Percentiles rank a stretch among this genome's conserved stretches.
Conservation (phyloP, 345 rosid genomes). For the Hevea brasiliensis region DNA sequence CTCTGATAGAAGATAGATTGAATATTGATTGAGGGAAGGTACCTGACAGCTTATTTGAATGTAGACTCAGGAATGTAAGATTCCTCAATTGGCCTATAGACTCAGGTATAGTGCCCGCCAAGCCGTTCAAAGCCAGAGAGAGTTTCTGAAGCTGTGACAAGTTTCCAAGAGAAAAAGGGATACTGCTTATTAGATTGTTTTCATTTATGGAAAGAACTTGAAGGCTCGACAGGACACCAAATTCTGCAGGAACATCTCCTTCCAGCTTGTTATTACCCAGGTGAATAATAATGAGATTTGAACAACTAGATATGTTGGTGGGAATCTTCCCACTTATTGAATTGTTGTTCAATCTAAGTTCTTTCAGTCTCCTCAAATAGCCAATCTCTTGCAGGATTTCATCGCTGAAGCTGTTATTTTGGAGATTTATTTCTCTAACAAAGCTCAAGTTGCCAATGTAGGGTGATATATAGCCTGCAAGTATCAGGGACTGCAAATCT, state of each 20-base stretch:
- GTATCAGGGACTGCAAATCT: background rate
- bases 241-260: constrained; percentile 14
- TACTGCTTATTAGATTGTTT: constrained; percentile 20
- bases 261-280: background rate
- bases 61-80: background rate
- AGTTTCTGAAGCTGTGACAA: background rate
- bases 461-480: constrained; percentile 15
- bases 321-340: constrained; percentile 24
- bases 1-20: constrained; percentile 11
- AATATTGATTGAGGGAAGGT: constrained; percentile 13
- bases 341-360: background rate
- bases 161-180: constrained; percentile 22
- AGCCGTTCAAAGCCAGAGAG: background rate
- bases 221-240: background rate
- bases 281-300: background rate
- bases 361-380: background rate
- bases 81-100: constrained; percentile 13
- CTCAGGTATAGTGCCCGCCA: constrained; percentile 21
- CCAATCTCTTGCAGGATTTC: constrained; percentile 16
- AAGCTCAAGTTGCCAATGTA: constrained; percentile 15
- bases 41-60: constrained; percentile 3
- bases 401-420: background rate
- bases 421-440: constrained; percentile 1
- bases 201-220: background rate
- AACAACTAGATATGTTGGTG: constrained; percentile 7